Evolutionary conservation across 345 rosid genomes (phyloP), one percentile per base, ranked within the genome.

Genomic region (Brassica carinata): DNA sequence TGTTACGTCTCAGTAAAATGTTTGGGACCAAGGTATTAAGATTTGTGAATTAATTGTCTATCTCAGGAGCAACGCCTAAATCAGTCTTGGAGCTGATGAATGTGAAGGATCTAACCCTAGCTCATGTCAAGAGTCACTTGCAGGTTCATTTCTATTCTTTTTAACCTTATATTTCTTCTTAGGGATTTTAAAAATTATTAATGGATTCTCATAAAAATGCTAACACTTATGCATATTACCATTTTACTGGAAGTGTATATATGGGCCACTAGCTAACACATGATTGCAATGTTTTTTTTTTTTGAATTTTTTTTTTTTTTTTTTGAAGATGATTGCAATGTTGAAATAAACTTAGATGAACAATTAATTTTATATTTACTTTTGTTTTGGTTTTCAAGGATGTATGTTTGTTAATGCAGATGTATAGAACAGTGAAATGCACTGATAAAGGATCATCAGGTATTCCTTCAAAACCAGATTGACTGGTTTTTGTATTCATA

Each of bases 111-210:
- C 90, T 96, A 87, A 96, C 98, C 88, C 88, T 96, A 88, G 99
- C 99, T 80, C 99, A 96, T 80, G 99, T 96, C 88, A 96, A 96
- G 91, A 93, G 98, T 88, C 99, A 96, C 81, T 92, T 96, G 87
- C 99, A 96, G 99, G 99, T 96, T 80, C 76, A 72, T 58, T 67
- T 79, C 82, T 51, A 53, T 40, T 67, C 55, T 30, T 3, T 29
- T 26, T 8, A 14, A 18, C 7, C 7, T 45, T 2, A 62, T 26
- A n/a, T 6, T 29, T 33, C 7, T 10, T 8, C 18, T n/a, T 8
- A 57, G 26, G 63, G 63, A 57, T 57, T 17, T 15, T 9, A 13
- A 26, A 8, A 73, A 43, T 7, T 69, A 57, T 13, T n/a, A 64
- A 71, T 71, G 36, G 34, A 71, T 43, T 64, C 15, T 29, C 59